Evolutionary conservation across 2,329 filamentous ascomycete genomes (phyloP).

Genomic region (Cladophialophora yegresii): DNA sequence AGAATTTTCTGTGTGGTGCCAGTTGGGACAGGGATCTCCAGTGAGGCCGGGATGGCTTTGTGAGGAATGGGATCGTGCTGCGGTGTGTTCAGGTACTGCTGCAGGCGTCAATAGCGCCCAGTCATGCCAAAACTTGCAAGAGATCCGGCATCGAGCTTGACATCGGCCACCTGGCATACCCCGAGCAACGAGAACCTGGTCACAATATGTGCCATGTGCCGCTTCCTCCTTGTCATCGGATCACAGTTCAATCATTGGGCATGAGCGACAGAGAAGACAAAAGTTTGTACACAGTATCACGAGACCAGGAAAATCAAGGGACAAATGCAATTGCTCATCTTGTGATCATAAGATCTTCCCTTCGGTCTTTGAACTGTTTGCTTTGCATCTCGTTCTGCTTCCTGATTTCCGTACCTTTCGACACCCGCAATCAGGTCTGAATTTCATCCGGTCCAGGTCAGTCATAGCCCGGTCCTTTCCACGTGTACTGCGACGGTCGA

Average conservation of each 20-base stretch:
- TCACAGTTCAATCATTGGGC: neutral
- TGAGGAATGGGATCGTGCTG: neutral
- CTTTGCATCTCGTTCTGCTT: neutral
- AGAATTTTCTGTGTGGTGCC: neutral
- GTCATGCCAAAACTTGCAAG: neutral
- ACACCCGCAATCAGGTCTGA: neutral
- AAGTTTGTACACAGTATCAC: constrained; percentile 35
- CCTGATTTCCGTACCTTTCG: neutral
- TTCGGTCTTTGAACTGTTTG: neutral
- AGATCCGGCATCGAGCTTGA: neutral
- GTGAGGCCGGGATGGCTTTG: neutral
- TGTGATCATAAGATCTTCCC: neutral
- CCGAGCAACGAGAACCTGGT: neutral
- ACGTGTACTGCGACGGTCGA: too few species aligned
- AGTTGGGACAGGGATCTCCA: neutral
- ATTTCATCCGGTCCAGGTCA: neutral
- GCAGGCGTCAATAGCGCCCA: neutral
- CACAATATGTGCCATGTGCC: neutral
- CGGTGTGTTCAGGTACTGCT: neutral
- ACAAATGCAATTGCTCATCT: neutral
- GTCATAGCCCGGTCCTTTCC: neutral
- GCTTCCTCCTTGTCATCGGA: neutral
- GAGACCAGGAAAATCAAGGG: constrained; percentile 21
- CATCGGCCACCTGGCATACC: neutral
- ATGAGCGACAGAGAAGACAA: constrained; percentile 22